Evolutionary conservation across 2,329 filamentous ascomycete species (phyloP), one percentile per base, ranked within the genome.

Genomic region (Colletotrichum spinosum): DNA sequence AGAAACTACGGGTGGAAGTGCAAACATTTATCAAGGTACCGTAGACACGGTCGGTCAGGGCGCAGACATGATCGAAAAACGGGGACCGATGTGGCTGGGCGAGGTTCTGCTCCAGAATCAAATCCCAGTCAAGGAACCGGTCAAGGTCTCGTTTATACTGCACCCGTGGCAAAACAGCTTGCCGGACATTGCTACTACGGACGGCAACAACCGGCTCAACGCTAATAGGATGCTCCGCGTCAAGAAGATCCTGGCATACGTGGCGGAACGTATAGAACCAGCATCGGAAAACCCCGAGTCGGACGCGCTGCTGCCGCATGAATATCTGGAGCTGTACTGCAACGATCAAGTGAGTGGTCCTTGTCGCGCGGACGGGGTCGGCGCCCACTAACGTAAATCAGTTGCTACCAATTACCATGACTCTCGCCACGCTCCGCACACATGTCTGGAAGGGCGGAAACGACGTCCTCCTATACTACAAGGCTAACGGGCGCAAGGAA

Each of bases 141-240:
- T 95, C 70, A 99, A 99, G 83, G 90, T 98, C n/a, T 94, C 93
- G 4, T 99, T 99, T 73, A 87, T 97, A 13, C 83, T 99, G 33
- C 88, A 96, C 70, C 94, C 96, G 0, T 94, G 87, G 80, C 85
- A 92, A 71, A 90, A 93, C 69, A 80, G 85, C 34, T 81, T 98
- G 56, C 93, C 94, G 1, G 86, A 85, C 59, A 91, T 97, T 54
- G 87, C 91, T 38, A 87, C 89, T 33, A 79, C 88, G 4, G 94
- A 97, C 73, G 91, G 90, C 56, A 97, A 95, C 76, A 95, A 94
- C 70, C 90, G 96, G 33, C 84, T 99, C 55, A 99, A 98, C 75
- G 96, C 96, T 10, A 99, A 98, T 74, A 88, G 95, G 60, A 98
- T 99, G 96, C 84, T 99, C 55, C 88, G 96, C 51, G 93, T 97